Evolutionary conservation across 805 yeast species (phyloP).

Genomic region (Ogataea trehalophila): DNA sequence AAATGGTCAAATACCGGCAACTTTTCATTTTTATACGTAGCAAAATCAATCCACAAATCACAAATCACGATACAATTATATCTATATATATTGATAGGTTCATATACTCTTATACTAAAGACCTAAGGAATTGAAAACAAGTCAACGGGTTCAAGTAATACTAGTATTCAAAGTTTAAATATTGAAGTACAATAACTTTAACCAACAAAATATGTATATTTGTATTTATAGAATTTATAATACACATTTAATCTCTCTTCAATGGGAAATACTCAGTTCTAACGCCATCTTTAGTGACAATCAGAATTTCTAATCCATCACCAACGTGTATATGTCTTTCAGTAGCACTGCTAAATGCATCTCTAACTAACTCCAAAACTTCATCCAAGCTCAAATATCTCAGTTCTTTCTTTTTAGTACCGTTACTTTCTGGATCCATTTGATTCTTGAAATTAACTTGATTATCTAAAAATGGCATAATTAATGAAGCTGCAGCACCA

Average conservation of each 20-base stretch:
- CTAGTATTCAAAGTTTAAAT: too few relatives aligned
- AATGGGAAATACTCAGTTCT: constrained; percentile 77
- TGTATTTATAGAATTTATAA: background rate
- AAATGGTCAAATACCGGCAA: background rate
- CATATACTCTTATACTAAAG: too few relatives aligned
- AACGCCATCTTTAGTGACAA: constrained; percentile 92
- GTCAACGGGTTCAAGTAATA: too few relatives aligned
- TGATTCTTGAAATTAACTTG: constrained; percentile 97
- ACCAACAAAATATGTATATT: too few relatives aligned
- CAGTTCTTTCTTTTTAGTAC: constrained; percentile 54
- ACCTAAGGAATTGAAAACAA: too few relatives aligned
- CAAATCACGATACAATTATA: background rate
- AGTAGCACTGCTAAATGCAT: constrained; percentile 93
- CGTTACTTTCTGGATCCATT: constrained; percentile 71
- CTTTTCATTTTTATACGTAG: background rate
- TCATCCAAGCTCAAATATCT: constrained; percentile 73
- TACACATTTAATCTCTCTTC: constrained; percentile 64
- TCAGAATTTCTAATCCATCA: constrained; percentile 87
- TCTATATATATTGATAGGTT: too few relatives aligned
- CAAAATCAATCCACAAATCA: background rate
- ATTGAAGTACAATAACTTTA: too few relatives aligned
- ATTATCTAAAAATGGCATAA: constrained; percentile 96
- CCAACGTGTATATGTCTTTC: constrained; percentile 99
- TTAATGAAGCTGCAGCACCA: constrained; percentile 93
- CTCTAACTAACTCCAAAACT: constrained; percentile 82